These are phyloP conservation scores for Pseudofabraea citricarpa DNA, from an alignment of 2,329 filamentous ascomycete genomes.

Conservation along the genomic window DNA sequence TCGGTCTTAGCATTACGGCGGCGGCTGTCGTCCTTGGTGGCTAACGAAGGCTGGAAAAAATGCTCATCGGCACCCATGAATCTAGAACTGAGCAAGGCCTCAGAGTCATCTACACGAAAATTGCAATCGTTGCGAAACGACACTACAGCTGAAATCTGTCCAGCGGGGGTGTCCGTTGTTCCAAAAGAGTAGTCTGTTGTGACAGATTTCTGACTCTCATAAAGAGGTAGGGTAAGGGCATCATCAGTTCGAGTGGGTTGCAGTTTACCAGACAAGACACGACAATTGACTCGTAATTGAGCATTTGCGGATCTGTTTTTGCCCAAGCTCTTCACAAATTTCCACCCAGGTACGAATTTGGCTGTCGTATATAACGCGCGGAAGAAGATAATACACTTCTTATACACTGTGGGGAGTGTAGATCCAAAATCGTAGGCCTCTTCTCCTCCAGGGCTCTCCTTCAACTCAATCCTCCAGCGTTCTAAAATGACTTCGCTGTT, in stretches of 20 bases:
- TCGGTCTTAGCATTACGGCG: conserved; percentile 41
- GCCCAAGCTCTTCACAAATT: conserved; percentile 66
- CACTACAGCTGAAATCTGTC: conserved; percentile 75
- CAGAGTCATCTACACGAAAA: conserved; percentile 87
- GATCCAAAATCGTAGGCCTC: conserved; percentile 52
- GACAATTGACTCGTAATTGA: conserved; percentile 71
- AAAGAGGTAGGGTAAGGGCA: conserved; percentile 65
- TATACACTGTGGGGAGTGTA: conserved; percentile 83
- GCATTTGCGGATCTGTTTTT: conserved; percentile 61
- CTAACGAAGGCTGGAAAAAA: conserved; percentile 76
- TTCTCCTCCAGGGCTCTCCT: conserved; percentile 47
- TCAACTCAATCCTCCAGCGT: conserved; percentile 83
- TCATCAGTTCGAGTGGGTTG: conserved; percentile 64
- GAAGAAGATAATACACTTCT: conserved; percentile 94
- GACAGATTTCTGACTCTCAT: conserved; percentile 55
- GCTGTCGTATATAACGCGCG: conserved; percentile 80
- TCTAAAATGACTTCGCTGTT: conserved; percentile 79
- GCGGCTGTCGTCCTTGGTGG: conserved; percentile 28
- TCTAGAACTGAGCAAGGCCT: conserved; percentile 83
- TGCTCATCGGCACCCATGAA: conserved; percentile 91
- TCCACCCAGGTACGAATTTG: conserved; percentile 81
- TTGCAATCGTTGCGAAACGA: conserved; percentile 84
- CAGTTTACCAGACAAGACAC: conserved; percentile 59
- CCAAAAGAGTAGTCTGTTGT: conserved; percentile 77
- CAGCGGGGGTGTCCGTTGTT: conserved; percentile 80